These are phyloP conservation scores for Sarocladium kiliense DNA, from an alignment of 2,329 filamentous ascomycete genomes.

Conservation along the genomic window DNA sequence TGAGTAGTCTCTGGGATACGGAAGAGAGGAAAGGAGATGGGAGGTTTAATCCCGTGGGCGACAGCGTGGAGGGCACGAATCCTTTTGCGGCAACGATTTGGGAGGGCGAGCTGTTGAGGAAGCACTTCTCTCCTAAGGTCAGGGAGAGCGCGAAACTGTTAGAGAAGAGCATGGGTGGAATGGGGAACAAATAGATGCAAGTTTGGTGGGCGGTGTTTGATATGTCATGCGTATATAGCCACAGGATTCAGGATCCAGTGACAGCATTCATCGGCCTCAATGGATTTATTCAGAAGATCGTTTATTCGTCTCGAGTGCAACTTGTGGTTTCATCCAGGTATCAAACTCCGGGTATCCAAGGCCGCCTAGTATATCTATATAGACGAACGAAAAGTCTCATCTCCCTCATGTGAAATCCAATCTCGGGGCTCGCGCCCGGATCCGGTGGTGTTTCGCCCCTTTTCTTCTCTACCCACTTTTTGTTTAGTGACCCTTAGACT, in stretches of 20 bases:
- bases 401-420: neutral
- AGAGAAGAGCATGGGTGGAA: constrained; percentile 56
- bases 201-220: neutral
- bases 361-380: neutral
- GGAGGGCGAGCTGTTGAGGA: constrained; percentile 83
- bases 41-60: constrained; percentile 67
- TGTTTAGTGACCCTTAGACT: constrained; percentile 30
- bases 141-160: constrained; percentile 66
- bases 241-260: too few species aligned
- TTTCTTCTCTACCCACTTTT: neutral
- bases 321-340: constrained; percentile 3
- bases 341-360: constrained; percentile 1
- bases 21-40: constrained; percentile 92
- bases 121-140: constrained; percentile 84
- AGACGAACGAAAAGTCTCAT: neutral
- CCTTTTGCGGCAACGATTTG: constrained; percentile 86
- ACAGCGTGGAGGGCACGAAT: constrained; percentile 79
- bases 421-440: neutral
- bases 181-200: constrained; percentile 10
- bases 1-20: constrained; percentile 85
- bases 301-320: neutral
- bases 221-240: too few species aligned
- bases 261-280: too few species aligned
- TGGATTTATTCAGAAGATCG: neutral
- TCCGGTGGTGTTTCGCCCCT: neutral